Conservation (phyloP, 305 asterid genomes). For the Vinca major region DNA sequence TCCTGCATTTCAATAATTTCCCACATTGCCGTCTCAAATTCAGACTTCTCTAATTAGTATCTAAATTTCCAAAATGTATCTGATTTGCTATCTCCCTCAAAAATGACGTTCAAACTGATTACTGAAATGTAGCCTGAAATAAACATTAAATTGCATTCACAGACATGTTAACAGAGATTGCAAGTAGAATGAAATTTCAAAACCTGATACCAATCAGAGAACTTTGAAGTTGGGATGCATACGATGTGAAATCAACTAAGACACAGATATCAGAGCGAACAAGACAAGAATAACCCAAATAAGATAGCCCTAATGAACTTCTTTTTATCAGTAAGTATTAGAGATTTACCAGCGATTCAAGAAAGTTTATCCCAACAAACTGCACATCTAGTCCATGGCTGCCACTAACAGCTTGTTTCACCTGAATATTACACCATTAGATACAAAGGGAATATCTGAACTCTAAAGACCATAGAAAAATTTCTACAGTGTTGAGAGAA, state of each 20-base stretch:
- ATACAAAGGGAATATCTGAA: slow-evolving; percentile 1
- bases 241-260: neutral
- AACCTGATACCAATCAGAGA: neutral
- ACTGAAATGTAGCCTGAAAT: neutral
- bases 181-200: neutral
- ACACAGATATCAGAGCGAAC: neutral
- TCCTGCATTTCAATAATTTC: neutral
- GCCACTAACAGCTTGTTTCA: slow-evolving; percentile 64
- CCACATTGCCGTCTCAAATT: neutral
- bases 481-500: neutral
- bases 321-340: slow-evolving; percentile 11
- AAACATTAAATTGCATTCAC: neutral
- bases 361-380: slow-evolving; percentile 59
- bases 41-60: neutral
- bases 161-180: neutral
- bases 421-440: slow-evolving; percentile 31
- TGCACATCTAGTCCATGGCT: slow-evolving; percentile 66
- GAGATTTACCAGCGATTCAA: slow-evolving; percentile 70
- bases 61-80: neutral
- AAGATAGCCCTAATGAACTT: slow-evolving; percentile 10
- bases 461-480: neutral
- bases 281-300: slow-evolving; percentile 4
- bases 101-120: neutral
- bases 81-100: neutral
- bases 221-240: neutral